Evolutionary conservation across 306 rosid species (phyloP), one percentile per base, ranked within the genome.

Genomic region (Medicago arabica): DNA sequence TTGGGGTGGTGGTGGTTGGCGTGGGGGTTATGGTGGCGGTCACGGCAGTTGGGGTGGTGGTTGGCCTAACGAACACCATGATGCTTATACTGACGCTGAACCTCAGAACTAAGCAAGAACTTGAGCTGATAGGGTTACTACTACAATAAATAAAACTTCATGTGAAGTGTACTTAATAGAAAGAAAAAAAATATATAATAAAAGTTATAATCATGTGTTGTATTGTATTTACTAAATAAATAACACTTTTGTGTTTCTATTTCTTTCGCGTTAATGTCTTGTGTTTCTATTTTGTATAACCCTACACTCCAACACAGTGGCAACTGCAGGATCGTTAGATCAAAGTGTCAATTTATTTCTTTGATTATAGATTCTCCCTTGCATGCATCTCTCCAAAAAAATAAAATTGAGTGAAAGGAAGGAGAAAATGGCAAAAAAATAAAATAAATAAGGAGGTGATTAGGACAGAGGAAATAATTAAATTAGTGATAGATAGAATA

Each of bases 121-220:
- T 59, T 23, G 4, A 11, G 40, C n/a, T 25, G 13, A 2, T 8
- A 25, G 11, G 2, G 40, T 25, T 59, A 25, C 16, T 59, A 59
- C 17, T 34, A 61, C 12, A 61, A 61, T 34, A 61, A 31, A 61
- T 61, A 61, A 61, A 61, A 21, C 67, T 61, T 31, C 67, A 10
- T 61, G 67, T 7, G 67, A 61, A 61, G 67, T 19, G 21, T 31
- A 61, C 43, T 61, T 11, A 14, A 13, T 15, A 13, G 16, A 41
- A 28, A 31, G 14, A 55, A 18, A 10, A 12, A 13, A 10, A 12
- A 46, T 4, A 47, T 60, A 15, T 31, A 61, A 31, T 31, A 31
- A 61, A 7, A 34, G 6, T 14, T 49, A 49, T 3, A 15, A 15
- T 49, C 17, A 4, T 49, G 14, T 49, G 17, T 15, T 49, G 18